Evolutionary conservation across 495 filamentous ascomycete genomes (phyloP).

Genomic region (Trypethelium eluteriae): DNA sequence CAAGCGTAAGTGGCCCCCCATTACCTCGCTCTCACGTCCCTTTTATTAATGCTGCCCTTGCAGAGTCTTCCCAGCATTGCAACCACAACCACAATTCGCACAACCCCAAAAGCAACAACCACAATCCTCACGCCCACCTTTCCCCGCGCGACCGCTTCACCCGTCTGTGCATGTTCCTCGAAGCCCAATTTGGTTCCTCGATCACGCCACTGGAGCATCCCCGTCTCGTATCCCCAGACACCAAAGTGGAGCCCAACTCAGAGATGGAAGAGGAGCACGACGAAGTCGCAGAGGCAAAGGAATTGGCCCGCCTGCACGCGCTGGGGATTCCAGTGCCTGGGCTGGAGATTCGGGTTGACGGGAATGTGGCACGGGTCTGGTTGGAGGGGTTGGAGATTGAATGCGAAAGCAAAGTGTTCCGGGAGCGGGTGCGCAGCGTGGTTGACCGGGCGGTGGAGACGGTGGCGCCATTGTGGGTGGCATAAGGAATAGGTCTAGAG

Average conservation of each 20-base stretch:
- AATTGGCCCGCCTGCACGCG: slow-evolving; percentile 62
- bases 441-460: slow-evolving; percentile 90
- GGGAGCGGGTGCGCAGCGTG: slow-evolving; percentile 74
- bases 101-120: slow-evolving; percentile 32
- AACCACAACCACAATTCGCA: slow-evolving; percentile 36
- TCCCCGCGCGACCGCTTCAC: slow-evolving; percentile 66
- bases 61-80: slow-evolving; percentile 17
- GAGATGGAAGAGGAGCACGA: slow-evolving; percentile 29
- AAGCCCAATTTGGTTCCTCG: slow-evolving; percentile 88
- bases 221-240: slow-evolving; percentile 34
- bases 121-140: slow-evolving; percentile 64
- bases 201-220: slow-evolving; percentile 65
- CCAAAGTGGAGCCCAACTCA: slow-evolving; percentile 26
- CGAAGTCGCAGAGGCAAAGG: slow-evolving; percentile 47
- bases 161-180: slow-evolving; percentile 89
- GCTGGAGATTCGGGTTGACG: slow-evolving; percentile 78
- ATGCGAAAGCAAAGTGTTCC: slow-evolving; percentile 62
- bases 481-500: background rate
- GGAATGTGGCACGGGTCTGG: slow-evolving; percentile 81
- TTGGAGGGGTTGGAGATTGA: slow-evolving; percentile 87
- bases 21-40: background rate
- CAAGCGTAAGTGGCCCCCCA: slow-evolving; percentile 55
- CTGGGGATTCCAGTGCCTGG: slow-evolving; percentile 85
- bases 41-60: slow-evolving; percentile 19
- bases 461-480: slow-evolving; percentile 63